Evolutionary conservation across 345 rosid genomes (phyloP), one percentile per base, ranked within the genome.

Genomic region (Linum tenue): DNA sequence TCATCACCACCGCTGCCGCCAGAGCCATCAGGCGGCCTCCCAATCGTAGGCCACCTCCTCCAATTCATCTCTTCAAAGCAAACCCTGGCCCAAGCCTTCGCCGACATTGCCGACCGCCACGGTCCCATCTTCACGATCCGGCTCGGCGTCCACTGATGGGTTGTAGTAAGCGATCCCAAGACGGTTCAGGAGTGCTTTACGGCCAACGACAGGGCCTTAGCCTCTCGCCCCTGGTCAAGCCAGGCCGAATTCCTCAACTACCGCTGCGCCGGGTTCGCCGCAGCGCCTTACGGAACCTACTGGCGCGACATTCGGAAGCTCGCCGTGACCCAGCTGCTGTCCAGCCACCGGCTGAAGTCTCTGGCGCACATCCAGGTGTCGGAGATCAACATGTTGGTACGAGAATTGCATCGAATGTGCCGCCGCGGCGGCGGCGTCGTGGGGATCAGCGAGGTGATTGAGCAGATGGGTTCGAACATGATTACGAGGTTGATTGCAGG

Each of bases 401-500:
- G 12, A 44, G 51, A 14, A 14, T 44, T 44, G 51, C 51, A 44
- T 44, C 44, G 5, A 41, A 41, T 41, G 5, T 41, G 6, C 44
- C 7, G 10, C 51, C 1, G 51, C 11, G 2, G 12, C 2, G 11
- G 51, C 12, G 12, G 2, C 12, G 10, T 44, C 12, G 51, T 44
- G 51, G 51, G 1, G 51, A 44, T 44, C 0, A 44, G 51, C 51
- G 51, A 44, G 12, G 12, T 44, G 51, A 2, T 44, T 5, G 51
- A 44, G 51, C 51, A 44, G 7, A 9, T 44, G 51, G 51, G 9
- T 44, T 5, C 51, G 8, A 44, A 44, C 10, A 44, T 44, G 10
- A 44, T 44, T 44, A 44, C 51, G 2, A 44, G 51, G 10, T 5
- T 73, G 69, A 73, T 73, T 42, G 73, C 73, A 0, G 73, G 77